phyloP scores from a whole-genome alignment of 495 filamentous ascomycete species.

The Penicillium pulvis region DNA sequence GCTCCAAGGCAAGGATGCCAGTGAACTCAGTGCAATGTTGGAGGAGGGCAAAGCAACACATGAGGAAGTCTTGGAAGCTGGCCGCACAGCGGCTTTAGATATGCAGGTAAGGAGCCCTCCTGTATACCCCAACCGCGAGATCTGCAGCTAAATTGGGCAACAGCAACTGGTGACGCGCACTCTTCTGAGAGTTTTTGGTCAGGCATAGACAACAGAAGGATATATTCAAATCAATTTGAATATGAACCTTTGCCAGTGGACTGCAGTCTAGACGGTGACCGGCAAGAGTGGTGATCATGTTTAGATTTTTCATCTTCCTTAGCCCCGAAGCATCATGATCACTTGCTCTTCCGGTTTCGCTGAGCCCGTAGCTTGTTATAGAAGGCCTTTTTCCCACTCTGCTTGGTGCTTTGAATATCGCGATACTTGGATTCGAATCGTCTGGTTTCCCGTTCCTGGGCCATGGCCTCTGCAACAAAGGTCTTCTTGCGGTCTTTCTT shows the following conservation, averaged over 20 bases:
- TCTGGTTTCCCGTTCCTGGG: conserved; percentile 57
- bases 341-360: conserved; percentile 47
- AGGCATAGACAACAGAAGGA: conserved; percentile 4
- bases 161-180: conserved; percentile 45
- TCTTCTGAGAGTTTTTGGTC: conserved; percentile 34
- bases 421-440: conserved; percentile 72
- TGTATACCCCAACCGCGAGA: neutral
- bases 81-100: conserved; percentile 61
- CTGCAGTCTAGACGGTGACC: neutral
- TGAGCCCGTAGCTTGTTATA: conserved; percentile 68
- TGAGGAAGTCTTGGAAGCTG: conserved; percentile 70
- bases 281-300: neutral
- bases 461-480: conserved; percentile 85
- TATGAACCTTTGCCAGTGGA: neutral
- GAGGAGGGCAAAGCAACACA: conserved; percentile 70
- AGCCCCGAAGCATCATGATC: conserved; percentile 9
- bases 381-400: conserved; percentile 70
- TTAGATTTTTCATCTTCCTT: neutral
- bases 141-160: conserved; percentile 18
- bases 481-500: conserved; percentile 89
- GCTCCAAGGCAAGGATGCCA: conserved; percentile 41
- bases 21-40: conserved; percentile 57
- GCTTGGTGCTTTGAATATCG: conserved; percentile 66
- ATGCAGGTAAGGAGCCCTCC: conserved; percentile 60
- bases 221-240: neutral